Conservation (phyloP, 805 yeast species). For the Wickerhamomyces kurtzmanii region DNA sequence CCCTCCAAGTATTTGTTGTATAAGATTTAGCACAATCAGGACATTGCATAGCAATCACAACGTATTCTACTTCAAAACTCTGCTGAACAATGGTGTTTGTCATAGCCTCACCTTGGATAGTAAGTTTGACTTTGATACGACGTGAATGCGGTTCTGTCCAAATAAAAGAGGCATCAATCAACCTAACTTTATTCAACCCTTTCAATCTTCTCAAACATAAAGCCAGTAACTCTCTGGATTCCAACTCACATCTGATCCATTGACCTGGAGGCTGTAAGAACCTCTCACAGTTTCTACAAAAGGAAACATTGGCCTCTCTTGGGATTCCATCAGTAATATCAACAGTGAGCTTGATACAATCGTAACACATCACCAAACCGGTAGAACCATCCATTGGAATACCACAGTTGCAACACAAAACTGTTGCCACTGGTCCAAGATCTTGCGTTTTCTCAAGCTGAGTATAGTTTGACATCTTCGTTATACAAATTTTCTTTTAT, state of each 20-base stretch:
- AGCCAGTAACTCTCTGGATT: slow-evolving; percentile 88
- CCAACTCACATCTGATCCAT: slow-evolving; percentile 87
- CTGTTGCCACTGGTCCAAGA: slow-evolving; percentile 54
- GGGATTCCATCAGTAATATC: slow-evolving; percentile 94
- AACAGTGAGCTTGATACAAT: slow-evolving; percentile 88
- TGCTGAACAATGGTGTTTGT: slow-evolving; percentile 88
- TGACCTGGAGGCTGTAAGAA: slow-evolving; percentile 91
- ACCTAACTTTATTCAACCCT: slow-evolving; percentile 77
- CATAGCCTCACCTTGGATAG: slow-evolving; percentile 97
- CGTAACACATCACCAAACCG: slow-evolving; percentile 93
- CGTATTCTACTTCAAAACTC: slow-evolving; percentile 87
- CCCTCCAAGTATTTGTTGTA: slow-evolving; percentile 97
- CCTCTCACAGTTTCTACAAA: slow-evolving; percentile 95
- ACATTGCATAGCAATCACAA: slow-evolving; percentile 94
- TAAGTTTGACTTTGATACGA: slow-evolving; percentile 80
- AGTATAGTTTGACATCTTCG: too few relatives aligned
- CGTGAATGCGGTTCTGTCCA: slow-evolving; percentile 99
- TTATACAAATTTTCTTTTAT: too few relatives aligned
- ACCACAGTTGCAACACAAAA: slow-evolving; percentile 97
- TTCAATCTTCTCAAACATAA: slow-evolving; percentile 80
- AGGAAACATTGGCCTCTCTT: slow-evolving; percentile 85
- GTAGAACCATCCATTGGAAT: slow-evolving; percentile 94
- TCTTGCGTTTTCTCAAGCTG: slow-evolving; percentile 26
- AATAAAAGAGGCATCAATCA: slow-evolving; percentile 88
- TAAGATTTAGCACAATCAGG: slow-evolving; percentile 97